Base-by-base conservation (phyloP, 2,329 filamentous ascomycete species). In the Microcyclospora tardicrescens region DNA sequence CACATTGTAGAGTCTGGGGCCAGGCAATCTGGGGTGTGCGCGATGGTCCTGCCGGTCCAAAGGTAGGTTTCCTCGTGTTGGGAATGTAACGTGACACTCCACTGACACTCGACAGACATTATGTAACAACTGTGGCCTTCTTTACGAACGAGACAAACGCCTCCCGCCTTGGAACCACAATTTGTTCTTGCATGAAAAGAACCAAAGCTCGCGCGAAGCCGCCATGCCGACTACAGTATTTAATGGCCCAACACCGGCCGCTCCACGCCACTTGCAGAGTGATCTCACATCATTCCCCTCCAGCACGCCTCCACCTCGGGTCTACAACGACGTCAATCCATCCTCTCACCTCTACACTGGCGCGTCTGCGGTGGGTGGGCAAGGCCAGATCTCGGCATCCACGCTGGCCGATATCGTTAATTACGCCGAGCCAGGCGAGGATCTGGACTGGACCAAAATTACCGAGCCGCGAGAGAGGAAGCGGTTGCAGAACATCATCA, bases 1-100 rank as follows among this genome's bases (percentile, higher is more conserved):
- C 69, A 33, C 89, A 96, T 61, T 98, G 91, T 60, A 72, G 72
- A 43, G 77, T 95, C 28, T 89, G 83, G 77, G 91, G 89, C 12
- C 80, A 80, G 35, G 82, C 85, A 19, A 85, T 95, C 8, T 98
- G 91, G 91, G 87, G 84, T 35, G 89, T 96, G 2, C 72, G 91
- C 52, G 87, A 96, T 62, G 91, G 91, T 16, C 91, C 91, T 11
- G 69, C 75, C 39, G 89, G 87, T 39, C 74, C 83, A 46, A 81
- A 84, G 62, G 84, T 91, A 67, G 72, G 82, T 64, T 28, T n/a
- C 10, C 15, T 13, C 28, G 15, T n/a, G 8, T 36, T 16, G 32
- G 8, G 9, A 13, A 12, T 34, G 29, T 12, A 19, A 9, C 11
- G 14, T 16, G 8, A 10, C 14, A 13, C 11, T 10, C 5, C 1